A percentile compares a stretch with the other conserved stretches of the same genome.
phyloP scores from a whole-genome alignment of 2,329 filamentous ascomycete species.

The Cytospora chrysosperma region DNA sequence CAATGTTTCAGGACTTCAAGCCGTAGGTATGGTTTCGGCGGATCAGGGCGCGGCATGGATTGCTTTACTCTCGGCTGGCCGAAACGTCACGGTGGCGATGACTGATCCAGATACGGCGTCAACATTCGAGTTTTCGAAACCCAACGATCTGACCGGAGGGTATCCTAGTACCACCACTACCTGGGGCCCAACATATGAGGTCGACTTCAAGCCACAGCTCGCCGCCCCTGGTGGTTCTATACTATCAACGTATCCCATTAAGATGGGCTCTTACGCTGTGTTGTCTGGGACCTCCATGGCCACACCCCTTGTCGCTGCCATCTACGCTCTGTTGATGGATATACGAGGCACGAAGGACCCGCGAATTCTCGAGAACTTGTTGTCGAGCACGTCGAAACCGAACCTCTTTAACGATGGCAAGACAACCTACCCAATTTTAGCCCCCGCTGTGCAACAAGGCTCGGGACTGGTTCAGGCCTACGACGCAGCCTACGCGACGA shows the following conservation, averaged over 20 bases:
- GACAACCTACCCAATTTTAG: slow-evolving; percentile 39
- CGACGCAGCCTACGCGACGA: slow-evolving; percentile 55
- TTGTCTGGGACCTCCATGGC: slow-evolving; percentile 56
- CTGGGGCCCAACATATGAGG: slow-evolving; percentile 49
- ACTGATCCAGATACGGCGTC: slow-evolving; percentile 38
- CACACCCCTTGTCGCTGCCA: slow-evolving; percentile 49
- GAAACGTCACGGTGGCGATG: slow-evolving; percentile 46
- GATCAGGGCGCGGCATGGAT: slow-evolving; percentile 46
- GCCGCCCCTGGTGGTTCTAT: slow-evolving; percentile 49
- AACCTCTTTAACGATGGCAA: slow-evolving; percentile 48
- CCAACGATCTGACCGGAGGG: slow-evolving; percentile 49
- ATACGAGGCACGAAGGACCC: slow-evolving; percentile 52
- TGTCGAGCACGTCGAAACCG: slow-evolving; percentile 50
- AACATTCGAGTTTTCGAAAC: slow-evolving; percentile 34
- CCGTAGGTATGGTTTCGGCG: slow-evolving; percentile 42
- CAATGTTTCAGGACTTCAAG: slow-evolving; percentile 35
- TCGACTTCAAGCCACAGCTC: slow-evolving; percentile 49
- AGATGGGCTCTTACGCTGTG: slow-evolving; percentile 44
- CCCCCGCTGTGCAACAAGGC: slow-evolving; percentile 61
- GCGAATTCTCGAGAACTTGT: slow-evolving; percentile 46
- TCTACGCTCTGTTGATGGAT: slow-evolving; percentile 53
- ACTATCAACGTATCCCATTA: slow-evolving; percentile 49
- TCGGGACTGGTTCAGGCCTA: slow-evolving; percentile 59
- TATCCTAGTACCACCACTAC: slow-evolving; percentile 39
- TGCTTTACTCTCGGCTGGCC: slow-evolving; percentile 41